phyloP scores from a whole-genome alignment of 2,329 filamentous ascomycete species.

The Botrytis pseudocinerea region DNA sequence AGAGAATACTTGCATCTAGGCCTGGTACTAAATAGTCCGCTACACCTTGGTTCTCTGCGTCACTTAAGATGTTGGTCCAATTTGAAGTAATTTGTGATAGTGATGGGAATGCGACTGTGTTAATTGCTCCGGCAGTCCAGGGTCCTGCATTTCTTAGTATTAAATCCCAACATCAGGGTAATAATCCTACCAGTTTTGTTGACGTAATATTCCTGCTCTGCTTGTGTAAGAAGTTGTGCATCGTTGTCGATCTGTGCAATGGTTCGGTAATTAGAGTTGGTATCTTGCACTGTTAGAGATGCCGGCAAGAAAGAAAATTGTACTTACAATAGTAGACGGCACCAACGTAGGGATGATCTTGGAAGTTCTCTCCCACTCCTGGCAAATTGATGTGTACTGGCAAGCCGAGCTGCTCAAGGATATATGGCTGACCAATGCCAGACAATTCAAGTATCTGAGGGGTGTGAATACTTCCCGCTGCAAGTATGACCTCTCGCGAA shows the following conservation, averaged over 20 bases:
- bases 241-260: conserved; percentile 30
- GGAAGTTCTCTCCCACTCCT: conserved; percentile 54
- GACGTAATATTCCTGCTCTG: conserved; percentile 34
- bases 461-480: conserved; percentile 52
- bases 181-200: conserved; percentile 32
- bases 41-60: conserved; percentile 29
- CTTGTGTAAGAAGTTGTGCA: conserved; percentile 26
- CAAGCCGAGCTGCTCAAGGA: conserved; percentile 49
- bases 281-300: conserved; percentile 29
- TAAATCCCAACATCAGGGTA: background rate
- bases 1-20: conserved; percentile 31
- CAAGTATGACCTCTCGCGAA: conserved; percentile 55
- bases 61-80: conserved; percentile 29
- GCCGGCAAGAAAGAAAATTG: too few species aligned
- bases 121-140: conserved; percentile 35
- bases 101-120: conserved; percentile 37
- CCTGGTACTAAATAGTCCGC: conserved; percentile 29
- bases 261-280: conserved; percentile 33
- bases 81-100: conserved; percentile 31
- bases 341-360: conserved; percentile 47
- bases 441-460: conserved; percentile 55
- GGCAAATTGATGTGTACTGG: conserved; percentile 46
- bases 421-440: conserved; percentile 49
- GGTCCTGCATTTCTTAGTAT: conserved; percentile 12
- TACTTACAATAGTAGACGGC: conserved; percentile 34